Percentiles rank a stretch among this genome's conserved stretches.
Conservation (phyloP, 805 yeast species). For the Cyberlindnera bimundalis region DNA sequence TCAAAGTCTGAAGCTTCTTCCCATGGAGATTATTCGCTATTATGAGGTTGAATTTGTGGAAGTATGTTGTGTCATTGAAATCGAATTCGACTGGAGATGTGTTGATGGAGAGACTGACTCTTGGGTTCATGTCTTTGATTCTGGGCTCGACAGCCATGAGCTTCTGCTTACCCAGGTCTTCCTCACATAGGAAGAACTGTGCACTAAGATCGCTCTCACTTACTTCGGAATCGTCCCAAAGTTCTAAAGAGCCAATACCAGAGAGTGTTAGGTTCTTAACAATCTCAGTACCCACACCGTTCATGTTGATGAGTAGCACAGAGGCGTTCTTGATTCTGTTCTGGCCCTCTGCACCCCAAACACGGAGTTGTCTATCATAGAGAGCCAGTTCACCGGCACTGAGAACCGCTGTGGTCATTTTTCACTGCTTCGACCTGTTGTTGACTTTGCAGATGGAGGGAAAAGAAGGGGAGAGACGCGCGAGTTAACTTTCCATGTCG, state of each 20-base stretch:
- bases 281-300: slow-evolving; percentile 78
- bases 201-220: slow-evolving; percentile 61
- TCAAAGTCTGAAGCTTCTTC: slow-evolving; percentile 43
- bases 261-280: slow-evolving; percentile 83
- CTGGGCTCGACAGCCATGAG: slow-evolving; percentile 51
- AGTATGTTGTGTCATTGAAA: slow-evolving; percentile 33
- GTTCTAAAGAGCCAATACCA: slow-evolving; percentile 77
- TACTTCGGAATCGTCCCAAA: slow-evolving; percentile 57
- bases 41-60: slow-evolving; percentile 60
- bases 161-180: slow-evolving; percentile 53
- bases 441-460: no score
- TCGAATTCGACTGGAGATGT: slow-evolving; percentile 24
- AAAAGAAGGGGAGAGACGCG: no score
- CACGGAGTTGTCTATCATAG: slow-evolving; percentile 89
- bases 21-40: slow-evolving; percentile 65
- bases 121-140: slow-evolving; percentile 72
- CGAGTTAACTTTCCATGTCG: no score
- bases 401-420: slow-evolving; percentile 20
- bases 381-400: slow-evolving; percentile 78
- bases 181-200: slow-evolving; percentile 66
- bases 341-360: slow-evolving; percentile 97
- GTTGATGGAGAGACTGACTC: slow-evolving; percentile 58
- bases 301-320: slow-evolving; percentile 65
- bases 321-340: slow-evolving; percentile 66
- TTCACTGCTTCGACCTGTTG: background rate